Base-by-base conservation (phyloP, 768 basidiomycete species). In the Botryobasidium botryosum region DNA sequence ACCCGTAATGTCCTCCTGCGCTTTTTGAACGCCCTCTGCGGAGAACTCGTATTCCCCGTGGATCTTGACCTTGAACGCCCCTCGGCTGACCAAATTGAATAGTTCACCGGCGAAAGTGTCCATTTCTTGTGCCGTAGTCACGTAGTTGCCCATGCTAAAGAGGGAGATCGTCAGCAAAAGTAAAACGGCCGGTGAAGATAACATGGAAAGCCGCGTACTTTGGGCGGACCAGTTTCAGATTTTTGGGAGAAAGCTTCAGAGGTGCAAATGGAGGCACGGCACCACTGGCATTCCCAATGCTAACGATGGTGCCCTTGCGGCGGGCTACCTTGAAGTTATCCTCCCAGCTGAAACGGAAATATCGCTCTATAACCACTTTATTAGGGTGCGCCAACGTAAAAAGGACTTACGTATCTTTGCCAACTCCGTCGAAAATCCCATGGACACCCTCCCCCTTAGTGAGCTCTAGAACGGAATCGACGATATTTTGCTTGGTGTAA, bases 351-450 rank as follows among this genome's bases (percentile, higher is more conserved):
- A 1, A 26, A 31, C 12, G 21, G 32, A 44, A 46, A 41, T 28
- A 45, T n/a, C n/a, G n/a, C n/a, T n/a, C n/a, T n/a, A n/a, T n/a
- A n/a, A n/a, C n/a, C n/a, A n/a, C n/a, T 13, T 20, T 35, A 53
- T 42, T 27, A 36, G 15, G 32, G 48, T 50, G 38, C 46, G 36
- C 21, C 48, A 38, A 6, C 13, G 24, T 41, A 35, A 46, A 29
- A 15, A 46, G 24, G 1, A 67, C 81, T 47, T 62, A 91, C 72
- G 90, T 96, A 58, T 87, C 83, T 65, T 84, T 91, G 1, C 92
- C 92, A n/a, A 99, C 87, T 24, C 92, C 92, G 55, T 99, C 92
- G 55, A 80, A 92, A 20, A 87, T 72, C 13, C 75, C 91, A 50
- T 92, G 72, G 4, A 88, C 83, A 13, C 86, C 84, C 52, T 76